Conservation (phyloP, 148 eudicot genomes). For the Suaeda aralocaspica region DNA sequence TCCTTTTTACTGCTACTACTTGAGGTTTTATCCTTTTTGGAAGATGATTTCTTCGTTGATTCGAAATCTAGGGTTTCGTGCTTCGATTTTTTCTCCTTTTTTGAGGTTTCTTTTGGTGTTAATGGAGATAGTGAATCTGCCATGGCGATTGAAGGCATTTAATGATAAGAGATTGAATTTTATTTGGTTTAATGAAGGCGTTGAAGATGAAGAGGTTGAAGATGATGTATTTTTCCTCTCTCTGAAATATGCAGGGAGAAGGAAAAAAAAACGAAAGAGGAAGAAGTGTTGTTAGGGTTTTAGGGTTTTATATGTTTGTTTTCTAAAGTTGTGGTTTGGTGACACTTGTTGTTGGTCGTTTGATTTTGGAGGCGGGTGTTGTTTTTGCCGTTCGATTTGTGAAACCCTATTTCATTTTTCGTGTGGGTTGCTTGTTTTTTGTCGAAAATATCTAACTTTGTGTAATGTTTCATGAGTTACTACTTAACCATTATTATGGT, state of each 20-base stretch:
- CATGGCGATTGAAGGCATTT: conserved; percentile 44
- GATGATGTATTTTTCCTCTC: no score
- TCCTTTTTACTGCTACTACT: not conserved
- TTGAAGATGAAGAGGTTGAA: no score
- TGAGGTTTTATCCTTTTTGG: conserved; percentile 27
- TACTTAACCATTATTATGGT: no score
- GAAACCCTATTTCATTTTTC: conserved; percentile 1
- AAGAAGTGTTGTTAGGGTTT: conserved; percentile 33
- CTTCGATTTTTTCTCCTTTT: conserved; percentile 33
- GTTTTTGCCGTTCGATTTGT: conserved; percentile 33
- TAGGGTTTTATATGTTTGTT: conserved; percentile 18
- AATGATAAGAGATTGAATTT: not conserved
- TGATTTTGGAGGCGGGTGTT: not conserved
- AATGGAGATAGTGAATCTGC: conserved; percentile 29
- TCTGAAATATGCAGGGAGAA: not conserved
- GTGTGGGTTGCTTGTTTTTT: conserved; percentile 14
- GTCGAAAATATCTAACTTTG: no score
- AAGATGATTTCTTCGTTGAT: conserved; percentile 28
- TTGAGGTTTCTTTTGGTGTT: conserved; percentile 16
- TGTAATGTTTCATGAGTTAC: no score
- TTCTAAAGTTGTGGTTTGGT: not conserved
- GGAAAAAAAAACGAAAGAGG: conserved; percentile 20
- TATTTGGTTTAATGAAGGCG: no score
- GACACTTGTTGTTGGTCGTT: not conserved
- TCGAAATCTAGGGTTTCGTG: conserved; percentile 19